These are phyloP conservation scores for Brachypodium distachyon DNA, from an alignment of 202 grass and related monocot genomes.

Conservation along the genomic window DNA sequence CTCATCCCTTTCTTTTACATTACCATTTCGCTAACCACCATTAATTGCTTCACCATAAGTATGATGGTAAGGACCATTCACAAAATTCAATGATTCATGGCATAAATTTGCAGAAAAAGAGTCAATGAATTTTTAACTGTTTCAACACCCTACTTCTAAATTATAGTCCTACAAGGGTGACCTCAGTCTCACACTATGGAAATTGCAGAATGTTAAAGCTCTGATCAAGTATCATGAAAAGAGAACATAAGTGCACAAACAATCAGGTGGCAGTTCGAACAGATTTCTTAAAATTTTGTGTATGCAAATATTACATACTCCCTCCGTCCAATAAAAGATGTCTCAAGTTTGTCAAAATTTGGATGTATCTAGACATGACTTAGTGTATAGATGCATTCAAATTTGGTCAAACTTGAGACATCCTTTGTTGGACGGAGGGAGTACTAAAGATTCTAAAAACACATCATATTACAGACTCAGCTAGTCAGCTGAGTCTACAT, in stretches of 20 bases:
- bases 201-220: background rate
- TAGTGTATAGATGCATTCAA: no score
- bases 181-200: background rate
- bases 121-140: background rate
- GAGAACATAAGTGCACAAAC: background rate
- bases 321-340: no score
- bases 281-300: background rate
- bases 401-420: no score
- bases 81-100: background rate
- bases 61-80: background rate
- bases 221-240: background rate
- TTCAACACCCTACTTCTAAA: background rate
- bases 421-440: no score
- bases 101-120: background rate
- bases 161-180: background rate
- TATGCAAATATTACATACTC: slow-evolving; percentile 11
- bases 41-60: background rate
- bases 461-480: background rate
- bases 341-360: no score
- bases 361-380: no score
- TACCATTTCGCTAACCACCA: background rate
- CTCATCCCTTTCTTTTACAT: background rate
- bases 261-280: background rate
- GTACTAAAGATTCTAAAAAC: no score
- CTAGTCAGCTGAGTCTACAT: background rate